Percentiles rank a stretch among this genome's conserved stretches.
Evolutionary conservation across 345 rosid genomes (phyloP).

Genomic region (Chamaenerion angustifolium): DNA sequence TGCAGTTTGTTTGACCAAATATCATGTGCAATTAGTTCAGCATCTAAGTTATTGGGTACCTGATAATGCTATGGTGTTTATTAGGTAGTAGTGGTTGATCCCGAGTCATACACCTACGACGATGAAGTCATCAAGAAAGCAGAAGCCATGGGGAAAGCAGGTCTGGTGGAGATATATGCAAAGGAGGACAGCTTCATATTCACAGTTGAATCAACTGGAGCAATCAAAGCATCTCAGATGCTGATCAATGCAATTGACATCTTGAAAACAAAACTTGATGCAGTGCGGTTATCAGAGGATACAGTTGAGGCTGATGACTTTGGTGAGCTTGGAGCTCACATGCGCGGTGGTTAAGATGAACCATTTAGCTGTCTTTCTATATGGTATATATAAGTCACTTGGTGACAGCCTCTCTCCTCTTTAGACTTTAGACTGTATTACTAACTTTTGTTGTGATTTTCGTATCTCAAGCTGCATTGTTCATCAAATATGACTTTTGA

Average conservation of each 20-base stretch:
- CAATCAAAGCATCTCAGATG: conserved; percentile 79
- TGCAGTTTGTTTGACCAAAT: neutral
- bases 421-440: neutral
- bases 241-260: conserved; percentile 77
- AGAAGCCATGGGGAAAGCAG: conserved; percentile 86
- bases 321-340: conserved; percentile 96
- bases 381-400: too few relatives aligned
- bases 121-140: conserved; percentile 87
- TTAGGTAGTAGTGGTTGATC: conserved; percentile 72
- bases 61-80: neutral
- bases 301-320: conserved; percentile 95
- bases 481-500: too few relatives aligned
- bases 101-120: conserved; percentile 85
- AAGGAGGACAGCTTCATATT: conserved; percentile 82
- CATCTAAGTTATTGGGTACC: neutral
- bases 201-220: conserved; percentile 91
- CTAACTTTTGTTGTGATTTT: neutral
- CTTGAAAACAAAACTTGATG: conserved; percentile 80
- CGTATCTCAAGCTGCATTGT: too few relatives aligned
- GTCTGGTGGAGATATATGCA: conserved; percentile 69
- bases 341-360: conserved; percentile 64
- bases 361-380: too few relatives aligned
- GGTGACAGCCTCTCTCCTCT: neutral
- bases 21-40: neutral
- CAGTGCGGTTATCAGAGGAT: conserved; percentile 82